Evolutionary conservation across 2,329 filamentous ascomycete species (phyloP), one percentile per base, ranked within the genome.

Genomic region (Claviceps sp.): DNA sequence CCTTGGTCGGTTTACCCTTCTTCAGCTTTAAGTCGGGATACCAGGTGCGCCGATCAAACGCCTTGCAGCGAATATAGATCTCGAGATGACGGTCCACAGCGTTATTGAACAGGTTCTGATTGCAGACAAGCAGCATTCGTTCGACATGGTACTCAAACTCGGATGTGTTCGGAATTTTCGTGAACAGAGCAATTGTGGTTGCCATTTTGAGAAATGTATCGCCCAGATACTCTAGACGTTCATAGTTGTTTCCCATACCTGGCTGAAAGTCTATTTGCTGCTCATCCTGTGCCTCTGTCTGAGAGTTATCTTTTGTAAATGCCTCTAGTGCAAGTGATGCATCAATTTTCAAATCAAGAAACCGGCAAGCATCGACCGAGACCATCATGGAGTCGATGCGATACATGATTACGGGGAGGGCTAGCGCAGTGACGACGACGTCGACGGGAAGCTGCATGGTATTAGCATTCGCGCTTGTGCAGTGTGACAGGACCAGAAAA

Each of bases 171-270:
- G 88, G 88, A 20, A 86, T 81, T 30, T 82, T 76, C 1, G 85
- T 84, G 63, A 86, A 97, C 0, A 95, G 73, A 0, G 89, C 83
- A 50, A 98, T 89, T 0, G 90, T 91, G 0, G 91, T 96, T 11
- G 87, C 88, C 83, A 96, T 91, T 68, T 98, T 98, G 54, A 98
- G 74, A 61, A 96, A 95, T 37, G 85, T 86, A 64, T 98, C 93
- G 0, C 93, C 93, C 2, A 97, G 75, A 54, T 96, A 95, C 61
- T 98, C 93, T 0, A 97, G 75, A 13, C 93, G 80, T 65, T 98
- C 93, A 61, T 98, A 98, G 59, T 97, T 97, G 41, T 84, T 84
- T 1, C 89, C 88, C 88, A 95, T 95, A 2, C 89, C 90, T 47
- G 78, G 73, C 59, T 89, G 86, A 47, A 90, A 82, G 58, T 89